phyloP scores from a whole-genome alignment of 805 yeast species.

The Ascoidea rubescens region DNA sequence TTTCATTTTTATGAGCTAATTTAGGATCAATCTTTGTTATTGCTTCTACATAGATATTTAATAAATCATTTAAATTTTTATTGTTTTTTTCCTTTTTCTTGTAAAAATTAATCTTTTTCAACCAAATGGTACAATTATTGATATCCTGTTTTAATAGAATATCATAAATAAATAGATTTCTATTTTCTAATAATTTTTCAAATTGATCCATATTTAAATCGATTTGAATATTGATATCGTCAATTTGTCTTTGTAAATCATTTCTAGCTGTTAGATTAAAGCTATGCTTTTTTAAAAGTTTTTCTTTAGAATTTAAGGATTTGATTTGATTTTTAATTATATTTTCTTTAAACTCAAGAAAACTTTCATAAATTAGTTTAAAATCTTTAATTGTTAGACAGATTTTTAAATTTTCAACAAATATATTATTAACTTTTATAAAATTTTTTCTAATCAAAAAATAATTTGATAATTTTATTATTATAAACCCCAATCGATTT shows the following conservation, averaged over 20 bases:
- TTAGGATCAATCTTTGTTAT: slow-evolving; percentile 51
- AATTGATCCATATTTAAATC: slow-evolving; percentile 32
- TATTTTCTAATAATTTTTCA: slow-evolving; percentile 39
- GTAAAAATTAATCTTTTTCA: slow-evolving; percentile 38
- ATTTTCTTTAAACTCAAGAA: slow-evolving; percentile 45
- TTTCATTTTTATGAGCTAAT: slow-evolving; percentile 20
- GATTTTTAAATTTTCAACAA: slow-evolving; percentile 31
- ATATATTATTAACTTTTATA: slow-evolving; percentile 25
- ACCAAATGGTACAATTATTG: slow-evolving; percentile 57
- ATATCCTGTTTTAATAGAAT: slow-evolving; percentile 47
- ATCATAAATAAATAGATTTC: slow-evolving; percentile 51
- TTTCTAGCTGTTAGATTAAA: slow-evolving; percentile 11
- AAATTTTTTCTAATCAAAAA: slow-evolving; percentile 25
- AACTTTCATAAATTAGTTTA: slow-evolving; percentile 46
- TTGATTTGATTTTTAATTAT: slow-evolving; percentile 16
- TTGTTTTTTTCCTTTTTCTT: slow-evolving; percentile 15
- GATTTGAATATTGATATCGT: slow-evolving; percentile 18
- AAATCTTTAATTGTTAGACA: slow-evolving; percentile 48
- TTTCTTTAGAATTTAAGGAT: slow-evolving; percentile 6
- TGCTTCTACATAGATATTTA: slow-evolving; percentile 51
- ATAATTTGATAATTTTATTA: slow-evolving; percentile 33
- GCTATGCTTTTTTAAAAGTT: slow-evolving; percentile 5
- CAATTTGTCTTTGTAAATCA: slow-evolving; percentile 9
- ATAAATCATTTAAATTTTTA: slow-evolving; percentile 25
- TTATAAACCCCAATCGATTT: slow-evolving; percentile 41